Evolutionary conservation across 176 grass and related monocot genomes (phyloP), one percentile per base, ranked within the genome.

Genomic region (Zoysia japonica): DNA sequence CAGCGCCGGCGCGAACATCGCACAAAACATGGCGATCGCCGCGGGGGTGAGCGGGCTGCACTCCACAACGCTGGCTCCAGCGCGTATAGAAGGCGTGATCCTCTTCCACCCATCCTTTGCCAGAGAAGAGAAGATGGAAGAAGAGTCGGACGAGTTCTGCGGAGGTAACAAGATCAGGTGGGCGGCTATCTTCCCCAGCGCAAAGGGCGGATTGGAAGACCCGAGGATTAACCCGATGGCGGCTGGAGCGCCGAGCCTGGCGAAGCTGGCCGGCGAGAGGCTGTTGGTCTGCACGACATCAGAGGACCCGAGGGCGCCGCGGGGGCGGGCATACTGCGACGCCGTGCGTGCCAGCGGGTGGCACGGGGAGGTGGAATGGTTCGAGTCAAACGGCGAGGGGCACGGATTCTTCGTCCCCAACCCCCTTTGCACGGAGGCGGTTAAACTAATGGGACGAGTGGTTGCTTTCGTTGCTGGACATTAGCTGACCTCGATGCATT

Each of bases 1-100:
- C 81, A 97, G 94, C 85, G 86, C 93, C 37, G 93, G 91, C 8
- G 88, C 59, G 6, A 97, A 89, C 72, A 80, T 87, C 20, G 81
- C 78, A 39, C 91, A 97, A 60, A 88, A 73, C 78, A 39, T 89
- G 67, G 82, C 78, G 12, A 47, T 89, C 68, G 76, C 79, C 28
- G 69, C 75, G 2, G 78, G 69, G 5, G 3, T 19, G n/a, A 51
- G 15, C 3, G 68, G 75, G 1, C 40, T 83, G 54, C 46, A 9
- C 0, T 11, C 61, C 42, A 51, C 51, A 6, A n/a, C 48, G 1
- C 66, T 8, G 47, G 43, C 56, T 11, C 5, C 61, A 15, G 11
- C 15, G 2, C 74, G 72, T 16, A 20, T 86, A 2, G 78, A 84
- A 12, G 80, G 68, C 11, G 66, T 60, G 1, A 65, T 91, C 60